A percentile compares a stretch with the other conserved stretches of the same genome.
phyloP scores from a whole-genome alignment of 2,329 filamentous ascomycete genomes.

The Juglanconis sp. region DNA sequence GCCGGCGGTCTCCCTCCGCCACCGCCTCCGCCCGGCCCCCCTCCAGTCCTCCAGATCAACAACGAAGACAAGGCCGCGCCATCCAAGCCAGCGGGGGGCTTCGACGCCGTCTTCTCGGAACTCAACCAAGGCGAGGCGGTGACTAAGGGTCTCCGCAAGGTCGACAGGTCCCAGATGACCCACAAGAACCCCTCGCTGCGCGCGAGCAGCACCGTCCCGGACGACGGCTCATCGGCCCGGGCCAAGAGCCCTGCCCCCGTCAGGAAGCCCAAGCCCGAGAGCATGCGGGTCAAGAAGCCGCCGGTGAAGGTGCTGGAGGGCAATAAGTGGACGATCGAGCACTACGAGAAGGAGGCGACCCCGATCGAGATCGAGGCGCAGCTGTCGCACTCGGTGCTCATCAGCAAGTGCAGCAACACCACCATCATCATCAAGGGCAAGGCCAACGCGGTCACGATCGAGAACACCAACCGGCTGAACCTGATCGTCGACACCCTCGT shows the following conservation, averaged over 20 bases:
- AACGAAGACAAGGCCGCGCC: conserved; percentile 40
- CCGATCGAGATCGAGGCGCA: conserved; percentile 79
- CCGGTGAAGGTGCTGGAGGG: conserved; percentile 75
- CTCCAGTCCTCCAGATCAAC: conserved; percentile 62
- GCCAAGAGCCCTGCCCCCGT: conserved; percentile 84
- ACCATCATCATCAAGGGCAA: conserved; percentile 89
- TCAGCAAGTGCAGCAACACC: conserved; percentile 86
- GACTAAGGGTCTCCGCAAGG: conserved; percentile 85
- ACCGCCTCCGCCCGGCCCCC: conserved; percentile 67
- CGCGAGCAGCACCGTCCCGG: conserved; percentile 66
- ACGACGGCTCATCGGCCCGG: conserved; percentile 46
- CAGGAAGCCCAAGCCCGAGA: conserved; percentile 83
- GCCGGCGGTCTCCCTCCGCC: conserved; percentile 47
- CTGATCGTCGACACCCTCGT: conserved; percentile 87
- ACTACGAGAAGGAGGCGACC: conserved; percentile 73
- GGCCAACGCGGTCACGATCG: conserved; percentile 92
- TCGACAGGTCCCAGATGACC: conserved; percentile 94
- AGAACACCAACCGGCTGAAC: conserved; percentile 81
- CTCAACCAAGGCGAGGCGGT: conserved; percentile 87
- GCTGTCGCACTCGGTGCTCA: conserved; percentile 84
- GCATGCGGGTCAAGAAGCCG: conserved; percentile 79
- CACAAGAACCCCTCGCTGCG: conserved; percentile 94
- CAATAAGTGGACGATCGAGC: conserved; percentile 96
- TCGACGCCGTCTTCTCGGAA: conserved; percentile 86
- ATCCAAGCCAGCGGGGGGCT: conserved; percentile 52